Conservation (phyloP, 805 yeast genomes). For the Kurtzmaniella fragi region DNA sequence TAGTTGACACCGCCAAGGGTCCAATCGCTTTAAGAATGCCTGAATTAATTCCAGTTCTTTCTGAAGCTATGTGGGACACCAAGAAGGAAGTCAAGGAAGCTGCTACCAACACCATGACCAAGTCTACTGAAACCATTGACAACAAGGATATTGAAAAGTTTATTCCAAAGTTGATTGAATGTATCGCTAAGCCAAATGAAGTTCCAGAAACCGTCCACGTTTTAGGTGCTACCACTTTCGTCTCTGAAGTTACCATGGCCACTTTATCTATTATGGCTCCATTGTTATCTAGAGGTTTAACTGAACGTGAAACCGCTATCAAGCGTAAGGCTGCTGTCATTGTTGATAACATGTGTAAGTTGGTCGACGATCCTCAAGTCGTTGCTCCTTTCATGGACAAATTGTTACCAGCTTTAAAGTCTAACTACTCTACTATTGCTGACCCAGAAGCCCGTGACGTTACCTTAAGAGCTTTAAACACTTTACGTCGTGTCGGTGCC, state of each 20-base stretch:
- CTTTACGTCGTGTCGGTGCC: constrained; percentile 98
- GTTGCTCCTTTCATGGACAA: constrained; percentile 98
- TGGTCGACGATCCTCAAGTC: constrained; percentile 99
- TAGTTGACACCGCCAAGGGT: constrained; percentile 91
- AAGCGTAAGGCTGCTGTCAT: constrained; percentile 99
- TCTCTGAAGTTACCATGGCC: constrained; percentile 99
- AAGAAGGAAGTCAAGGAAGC: constrained; percentile 96
- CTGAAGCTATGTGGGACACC: constrained; percentile 99
- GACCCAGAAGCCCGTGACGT: constrained; percentile 99
- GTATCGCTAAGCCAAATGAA: constrained; percentile 94
- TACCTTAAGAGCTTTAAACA: constrained; percentile 93
- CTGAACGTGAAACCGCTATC: constrained; percentile 99
- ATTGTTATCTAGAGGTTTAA: constrained; percentile 97
- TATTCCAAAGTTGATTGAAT: constrained; percentile 94
- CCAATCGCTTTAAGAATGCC: constrained; percentile 99
- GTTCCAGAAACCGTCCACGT: constrained; percentile 99
- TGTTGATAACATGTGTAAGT: constrained; percentile 99
- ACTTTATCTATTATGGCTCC: constrained; percentile 99
- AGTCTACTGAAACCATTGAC: constrained; percentile 95
- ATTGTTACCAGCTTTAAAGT: constrained; percentile 93
- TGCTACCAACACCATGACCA: constrained; percentile 92
- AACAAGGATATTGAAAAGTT: constrained; percentile 99
- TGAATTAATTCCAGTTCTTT: constrained; percentile 95
- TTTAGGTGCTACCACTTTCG: constrained; percentile 99
- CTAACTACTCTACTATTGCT: constrained; percentile 93